phyloP scores from a whole-genome alignment of 768 basidiomycete species.

The Tulasnella calospora region DNA sequence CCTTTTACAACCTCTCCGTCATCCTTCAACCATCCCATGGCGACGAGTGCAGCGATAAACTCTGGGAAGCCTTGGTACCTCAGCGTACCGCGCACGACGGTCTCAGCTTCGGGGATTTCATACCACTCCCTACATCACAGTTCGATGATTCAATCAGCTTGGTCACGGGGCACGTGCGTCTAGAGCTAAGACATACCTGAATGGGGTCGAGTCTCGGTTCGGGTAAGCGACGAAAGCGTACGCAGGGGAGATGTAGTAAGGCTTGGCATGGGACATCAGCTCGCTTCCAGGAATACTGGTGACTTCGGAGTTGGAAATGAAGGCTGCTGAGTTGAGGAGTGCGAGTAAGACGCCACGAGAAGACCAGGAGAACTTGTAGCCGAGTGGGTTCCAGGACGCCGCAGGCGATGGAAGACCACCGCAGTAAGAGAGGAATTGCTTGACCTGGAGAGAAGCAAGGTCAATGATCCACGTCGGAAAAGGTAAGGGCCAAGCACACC shows the following conservation, averaged over 20 bases:
- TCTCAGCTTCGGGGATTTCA: slow-evolving; percentile 89
- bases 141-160: neutral
- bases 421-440: slow-evolving; percentile 89
- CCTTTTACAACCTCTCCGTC: slow-evolving; percentile 55
- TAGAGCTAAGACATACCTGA: slow-evolving; percentile 44
- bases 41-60: slow-evolving; percentile 82
- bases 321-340: slow-evolving; percentile 83
- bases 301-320: slow-evolving; percentile 60
- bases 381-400: slow-evolving; percentile 88
- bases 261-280: slow-evolving; percentile 84
- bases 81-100: slow-evolving; percentile 86
- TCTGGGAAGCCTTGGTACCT: slow-evolving; percentile 96
- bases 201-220: slow-evolving; percentile 88
- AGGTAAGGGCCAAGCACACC: slow-evolving; percentile 42
- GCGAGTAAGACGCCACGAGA: slow-evolving; percentile 94
- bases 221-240: slow-evolving; percentile 97
- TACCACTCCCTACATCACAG: slow-evolving; percentile 57
- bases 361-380: slow-evolving; percentile 99
- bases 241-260: slow-evolving; percentile 92
- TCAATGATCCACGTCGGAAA: neutral
- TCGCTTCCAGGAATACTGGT: slow-evolving; percentile 68
- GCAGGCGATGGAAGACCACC: slow-evolving; percentile 93
- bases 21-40: slow-evolving; percentile 81
- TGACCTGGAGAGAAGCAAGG: slow-evolving; percentile 51
- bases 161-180: neutral